Evolutionary conservation across 164 flowering plant genomes (phyloP).

Genomic region (Echeveria elegans): DNA sequence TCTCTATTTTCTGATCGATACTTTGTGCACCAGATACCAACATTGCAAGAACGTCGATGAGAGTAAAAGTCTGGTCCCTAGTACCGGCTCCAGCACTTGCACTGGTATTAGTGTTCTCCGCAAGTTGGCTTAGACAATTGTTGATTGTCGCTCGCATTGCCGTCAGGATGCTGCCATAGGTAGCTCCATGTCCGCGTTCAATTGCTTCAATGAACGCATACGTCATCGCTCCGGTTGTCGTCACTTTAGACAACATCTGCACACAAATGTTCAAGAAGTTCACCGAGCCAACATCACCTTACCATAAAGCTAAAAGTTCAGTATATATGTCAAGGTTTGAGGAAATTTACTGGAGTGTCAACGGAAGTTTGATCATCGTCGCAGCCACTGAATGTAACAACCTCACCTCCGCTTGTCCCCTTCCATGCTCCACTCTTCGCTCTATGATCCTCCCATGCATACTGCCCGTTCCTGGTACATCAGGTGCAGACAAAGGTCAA

Average conservation of each 20-base stretch:
- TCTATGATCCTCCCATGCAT: too few relatives aligned
- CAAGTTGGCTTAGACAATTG: neutral
- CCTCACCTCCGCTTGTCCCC: conserved; percentile 60
- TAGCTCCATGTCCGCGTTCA: conserved; percentile 35
- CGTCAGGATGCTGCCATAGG: conserved; percentile 57
- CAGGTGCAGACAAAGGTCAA: too few relatives aligned
- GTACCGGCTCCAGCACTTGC: conserved; percentile 13
- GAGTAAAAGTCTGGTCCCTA: too few relatives aligned
- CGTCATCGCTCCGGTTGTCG: conserved; percentile 36
- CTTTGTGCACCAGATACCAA: too few relatives aligned
- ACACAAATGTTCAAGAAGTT: too few relatives aligned
- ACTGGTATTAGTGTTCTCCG: neutral
- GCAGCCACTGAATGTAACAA: conserved; percentile 53
- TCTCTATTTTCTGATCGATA: too few relatives aligned
- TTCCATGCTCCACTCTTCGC: too few relatives aligned
- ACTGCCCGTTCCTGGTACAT: too few relatives aligned
- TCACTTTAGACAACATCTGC: conserved; percentile 17
- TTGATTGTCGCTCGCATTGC: conserved; percentile 51
- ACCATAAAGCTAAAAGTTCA: too few relatives aligned
- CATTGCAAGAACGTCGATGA: too few relatives aligned
- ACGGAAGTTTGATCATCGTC: conserved; percentile 51
- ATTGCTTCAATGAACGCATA: conserved; percentile 21
- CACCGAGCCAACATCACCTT: too few relatives aligned
- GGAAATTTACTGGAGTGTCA: conserved; percentile 12
- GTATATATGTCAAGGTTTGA: too few relatives aligned